Base-by-base conservation (phyloP, 805 yeast species). In the Ogataea pignaliae region DNA sequence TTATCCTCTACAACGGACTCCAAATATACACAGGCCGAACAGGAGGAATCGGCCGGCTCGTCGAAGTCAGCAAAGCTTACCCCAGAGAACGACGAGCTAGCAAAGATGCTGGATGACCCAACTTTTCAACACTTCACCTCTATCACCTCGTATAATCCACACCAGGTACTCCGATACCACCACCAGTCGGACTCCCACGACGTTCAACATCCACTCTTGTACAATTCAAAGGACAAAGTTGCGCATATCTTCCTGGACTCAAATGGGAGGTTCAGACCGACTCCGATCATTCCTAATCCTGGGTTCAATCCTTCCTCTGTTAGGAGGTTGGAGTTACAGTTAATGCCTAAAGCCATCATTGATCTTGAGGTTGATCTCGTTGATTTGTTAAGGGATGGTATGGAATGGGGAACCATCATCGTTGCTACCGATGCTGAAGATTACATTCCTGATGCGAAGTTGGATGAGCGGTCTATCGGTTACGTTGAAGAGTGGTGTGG, bases 321-420 rank as follows among this genome's bases (percentile, higher is more conserved):
- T 12, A 73, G 91, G 52, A 76, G 75, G 29, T 85, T 88, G 58
- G 99, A 93, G 64, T 66, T 91, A 45, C 99, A 93, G 61, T 63
- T 93, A 43, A 91, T 91, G 97, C 99, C 99, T 2, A 88, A 88
- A 60, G 79, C 89, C 42, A 91, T 93, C 42, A 71, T 87, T 40
- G 91, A 88, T 56, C 71, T 93, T 37, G 97, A 91, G 59, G 71
- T 70, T 36, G 13, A 68, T 61, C 40, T 29, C 43, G 56, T 66
- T 53, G 57, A 63, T 55, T 68, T 85, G 2, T 55, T 75, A 36
- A 45, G 51, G 35, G 79, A 79, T 31, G 97, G 98, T 11, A 91
- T 91, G 95, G 95, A 91, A 50, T 93, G 99, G 99, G 98, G 97
- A 1, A 86, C 98, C 0, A 85, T 93, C 29, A 68, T 88, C 21